phyloP scores from a whole-genome alignment of 2,329 filamentous ascomycete genomes.

The Conoideocrella luteorostrata region DNA sequence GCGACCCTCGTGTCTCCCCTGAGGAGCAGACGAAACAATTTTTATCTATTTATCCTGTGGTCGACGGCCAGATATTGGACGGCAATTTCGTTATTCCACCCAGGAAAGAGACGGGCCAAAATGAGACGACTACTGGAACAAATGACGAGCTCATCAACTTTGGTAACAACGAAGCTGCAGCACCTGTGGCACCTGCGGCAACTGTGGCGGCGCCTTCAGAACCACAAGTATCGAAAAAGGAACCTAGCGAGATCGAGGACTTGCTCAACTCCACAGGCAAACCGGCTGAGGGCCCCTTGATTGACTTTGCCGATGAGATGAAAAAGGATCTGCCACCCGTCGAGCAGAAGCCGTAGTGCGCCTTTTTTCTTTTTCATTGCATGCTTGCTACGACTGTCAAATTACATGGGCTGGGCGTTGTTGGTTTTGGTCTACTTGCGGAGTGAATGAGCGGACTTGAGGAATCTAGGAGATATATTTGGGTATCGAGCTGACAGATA shows the following conservation, averaged over 20 bases:
- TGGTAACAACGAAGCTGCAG: conserved; percentile 28
- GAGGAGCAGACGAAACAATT: conserved; percentile 75
- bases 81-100: conserved; percentile 52
- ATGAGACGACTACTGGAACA: conserved; percentile 12
- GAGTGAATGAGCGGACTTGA: background rate
- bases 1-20: conserved; percentile 43
- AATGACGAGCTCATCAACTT: conserved; percentile 50
- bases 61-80: conserved; percentile 64
- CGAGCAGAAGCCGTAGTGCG: conserved; percentile 1
- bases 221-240: conserved; percentile 2
- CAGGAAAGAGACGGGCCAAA: conserved; percentile 10
- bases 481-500: conserved; percentile 4
- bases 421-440: background rate
- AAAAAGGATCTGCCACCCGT: conserved; percentile 39
- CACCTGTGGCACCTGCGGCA: background rate
- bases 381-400: background rate
- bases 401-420: conserved; percentile 8
- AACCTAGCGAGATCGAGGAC: conserved; percentile 32
- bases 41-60: conserved; percentile 74
- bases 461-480: background rate
- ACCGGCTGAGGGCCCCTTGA: conserved; percentile 41
- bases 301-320: conserved; percentile 52
- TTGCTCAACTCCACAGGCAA: conserved; percentile 43
- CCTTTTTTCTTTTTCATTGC: background rate
- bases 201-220: background rate